Base-by-base conservation (phyloP, 768 basidiomycete species). In the Rhizopogon roseolus region DNA sequence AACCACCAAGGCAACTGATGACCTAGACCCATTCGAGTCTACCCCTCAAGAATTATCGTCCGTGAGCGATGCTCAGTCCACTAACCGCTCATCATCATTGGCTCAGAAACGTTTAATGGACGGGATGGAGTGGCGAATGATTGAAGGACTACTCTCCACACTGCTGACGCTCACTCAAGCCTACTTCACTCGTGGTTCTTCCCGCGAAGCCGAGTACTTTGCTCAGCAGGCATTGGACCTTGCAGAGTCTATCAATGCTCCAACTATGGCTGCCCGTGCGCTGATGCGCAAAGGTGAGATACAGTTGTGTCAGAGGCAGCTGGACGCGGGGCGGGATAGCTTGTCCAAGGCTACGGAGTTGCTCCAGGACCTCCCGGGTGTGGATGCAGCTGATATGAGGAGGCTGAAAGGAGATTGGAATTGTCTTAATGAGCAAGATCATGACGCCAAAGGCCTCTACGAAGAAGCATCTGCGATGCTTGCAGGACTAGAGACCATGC, bases 151-250 rank as follows among this genome's bases (percentile, higher is more conserved):
- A 5, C 70, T 93, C 5, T 71, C 73, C 0, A 82, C 85, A 0
- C 70, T 90, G 3, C 80, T 95, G 54, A 74, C 81, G 2, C 73
- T 96, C 6, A 74, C 81, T 0, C 76, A 82, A 7, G 75, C 80
- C 0, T 91, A 93, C 60, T 74, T 84, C 17, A 66, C 71, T 0
- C 81, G 92, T 16, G 96, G 96, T 0, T 92, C 93, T 5, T 81
- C 85, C 3, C 81, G 88, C 19, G 93, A 95, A 61, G 85, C 91
- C 2, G 85, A 91, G 56, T 94, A 88, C 61, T 96, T 93, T 64
- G 77, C 86, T 0, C 76, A 86, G 39, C 87, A 93, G 63, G 89
- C 88, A 1, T 72, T 78, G n/a, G 82, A 85, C 17, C 72, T 98
- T 1, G 90, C 92, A 0, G 72, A 77, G 44, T 76, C 86, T 6